Evolutionary conservation across 2,329 filamentous ascomycete species (phyloP), one percentile per base, ranked within the genome.

Genomic region (Emergomyces africanus): DNA sequence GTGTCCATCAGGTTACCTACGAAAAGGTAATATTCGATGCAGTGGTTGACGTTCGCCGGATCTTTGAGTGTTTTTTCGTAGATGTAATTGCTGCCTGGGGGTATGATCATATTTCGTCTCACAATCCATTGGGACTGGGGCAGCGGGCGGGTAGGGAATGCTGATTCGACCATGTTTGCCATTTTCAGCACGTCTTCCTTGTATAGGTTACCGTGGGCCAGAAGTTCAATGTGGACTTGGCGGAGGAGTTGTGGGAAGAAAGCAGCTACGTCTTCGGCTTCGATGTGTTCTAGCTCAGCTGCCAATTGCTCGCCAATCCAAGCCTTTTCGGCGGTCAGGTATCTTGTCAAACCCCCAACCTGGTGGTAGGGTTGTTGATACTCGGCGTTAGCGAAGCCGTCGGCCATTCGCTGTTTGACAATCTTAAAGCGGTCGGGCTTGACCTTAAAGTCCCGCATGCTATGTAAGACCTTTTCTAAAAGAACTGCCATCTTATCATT

Each of bases 401-500:
- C 83, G 10, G 81, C 78, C 54, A 94, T 74, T 14, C 89, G 84
- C 72, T 99, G 94, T 71, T 95, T 95, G 72, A 96, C 83, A 65
- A 97, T 90, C 54, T 87, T 83, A 69, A 97, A 99, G 1, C 94
- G 84, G 59, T 95, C 90, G n/a, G 89, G 82, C 62, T 85, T 87
- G 65, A 97, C 81, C 42, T 90, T 83, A 5, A 97, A 78, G 66
- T 96, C 88, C 56, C 89, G 84, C 81, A 96, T 88, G 10, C 87
- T 90, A 14, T 84, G 75, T 30, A 96, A 77, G 3, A 97, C 89
- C 70, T 96, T 94, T 69, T 97, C 90, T 53, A 99, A 75, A 28
- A 99, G 80, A 0, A 96, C 90, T 0, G 88, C 79, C 68, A 99
- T 84, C 77, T 99, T 99, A 73, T 99, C 94, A 66, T 96, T 99